Base-by-base conservation (phyloP, 2,329 filamentous ascomycete species). In the Botrytis porri region DNA sequence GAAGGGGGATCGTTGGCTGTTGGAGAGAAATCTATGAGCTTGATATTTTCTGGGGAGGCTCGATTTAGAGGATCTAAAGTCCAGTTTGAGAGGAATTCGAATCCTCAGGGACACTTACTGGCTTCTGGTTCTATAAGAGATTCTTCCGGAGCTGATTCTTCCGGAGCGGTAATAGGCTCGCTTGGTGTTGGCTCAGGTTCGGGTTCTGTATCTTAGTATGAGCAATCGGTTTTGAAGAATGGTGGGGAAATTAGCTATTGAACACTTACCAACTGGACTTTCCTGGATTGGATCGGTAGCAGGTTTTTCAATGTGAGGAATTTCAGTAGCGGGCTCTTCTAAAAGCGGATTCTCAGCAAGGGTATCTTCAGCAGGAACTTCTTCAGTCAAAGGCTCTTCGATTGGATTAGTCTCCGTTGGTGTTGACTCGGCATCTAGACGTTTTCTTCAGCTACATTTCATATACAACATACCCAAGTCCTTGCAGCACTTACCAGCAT, bases 21-120 rank as follows among this genome's bases (percentile, higher is more conserved):
- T 59, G n/a, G n/a, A 4, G n/a, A 35, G 29, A 57, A 6, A 60
- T 57, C 29, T 5, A 66, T 65, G 32, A 72, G 61, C 37, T 64
- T 62, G 43, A 25, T 4, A 6, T 43, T 32, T 39, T 18, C 48
- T 16, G 8, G 25, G 22, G 32, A 22, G n/a, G 32, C 32, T 62
- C 39, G 39, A 18, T 10, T 16, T 29, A 29, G 1, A 48, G 69
- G 41, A 39, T 51, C 6, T 14, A 61, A 70, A 48, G 20, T 32
- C 22, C 54, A 45, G 25, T 62, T 39, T 37, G 69, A 63, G 32
- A 62, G 32, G 10, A 70, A 70, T 45, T 51, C 57, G 39, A 51
- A 63, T 5, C 69, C 69, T 37, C 57, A 22, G 16, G 69, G 69
- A 39, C 37, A 62, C 57, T 63, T 63, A 61, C 69, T 29, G 39